A percentile compares a stretch with the other conserved stretches of the same genome.
Evolutionary conservation across 495 filamentous ascomycete genomes (phyloP).

Genomic region (Xylaria grammica): DNA sequence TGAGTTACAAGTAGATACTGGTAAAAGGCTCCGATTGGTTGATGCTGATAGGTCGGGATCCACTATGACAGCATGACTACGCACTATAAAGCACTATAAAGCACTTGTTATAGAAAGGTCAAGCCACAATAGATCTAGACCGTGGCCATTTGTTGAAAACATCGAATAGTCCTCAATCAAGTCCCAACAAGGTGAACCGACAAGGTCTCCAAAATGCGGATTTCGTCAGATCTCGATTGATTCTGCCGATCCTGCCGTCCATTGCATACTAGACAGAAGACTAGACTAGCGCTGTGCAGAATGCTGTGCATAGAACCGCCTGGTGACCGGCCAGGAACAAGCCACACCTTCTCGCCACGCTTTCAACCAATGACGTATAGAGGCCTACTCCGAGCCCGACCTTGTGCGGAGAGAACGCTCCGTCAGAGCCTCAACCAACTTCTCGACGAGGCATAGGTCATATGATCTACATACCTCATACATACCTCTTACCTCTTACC

Average conservation of each 20-base stretch:
- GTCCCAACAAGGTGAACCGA: no score
- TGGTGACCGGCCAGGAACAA: neutral
- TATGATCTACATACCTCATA: no score
- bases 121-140: conserved; percentile 11
- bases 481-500: neutral
- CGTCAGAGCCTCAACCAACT: conserved; percentile 13
- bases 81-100: no score
- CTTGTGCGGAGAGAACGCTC: conserved; percentile 11
- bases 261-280: no score
- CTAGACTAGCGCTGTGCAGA: no score
- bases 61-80: conserved; percentile 13
- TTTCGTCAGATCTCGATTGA: conserved; percentile 13
- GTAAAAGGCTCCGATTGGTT: neutral
- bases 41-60: neutral
- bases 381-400: no score
- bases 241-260: conserved; percentile 12
- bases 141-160: no score
- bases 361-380: neutral
- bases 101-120: neutral
- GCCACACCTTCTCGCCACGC: neutral
- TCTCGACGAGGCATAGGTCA: neutral
- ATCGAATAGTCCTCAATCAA: no score
- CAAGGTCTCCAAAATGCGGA: no score
- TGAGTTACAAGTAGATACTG: no score
- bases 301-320: no score